Evolutionary conservation across 768 basidiomycete species (phyloP).

Genomic region (Termitomyces eurrhizus): DNA sequence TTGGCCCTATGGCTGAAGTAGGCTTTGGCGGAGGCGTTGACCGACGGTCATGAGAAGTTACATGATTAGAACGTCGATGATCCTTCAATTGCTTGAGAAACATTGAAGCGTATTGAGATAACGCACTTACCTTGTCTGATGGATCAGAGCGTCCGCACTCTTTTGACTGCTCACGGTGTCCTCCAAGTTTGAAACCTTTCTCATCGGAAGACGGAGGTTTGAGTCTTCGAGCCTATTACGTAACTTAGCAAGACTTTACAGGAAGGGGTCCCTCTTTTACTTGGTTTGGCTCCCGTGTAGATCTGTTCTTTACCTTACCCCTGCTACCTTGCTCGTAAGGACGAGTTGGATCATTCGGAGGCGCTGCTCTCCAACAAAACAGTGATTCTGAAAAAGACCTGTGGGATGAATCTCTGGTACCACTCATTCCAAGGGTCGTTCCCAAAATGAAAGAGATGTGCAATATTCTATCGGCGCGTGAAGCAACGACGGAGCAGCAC

Average conservation of each 20-base stretch:
- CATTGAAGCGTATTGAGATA: neutral
- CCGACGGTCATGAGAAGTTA: neutral
- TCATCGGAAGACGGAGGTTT: slow-evolving; percentile 4
- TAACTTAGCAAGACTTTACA: neutral
- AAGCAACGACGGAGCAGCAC: neutral
- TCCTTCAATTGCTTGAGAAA: neutral
- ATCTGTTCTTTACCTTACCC: neutral
- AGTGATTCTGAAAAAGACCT: slow-evolving; percentile 6
- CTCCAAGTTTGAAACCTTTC: neutral
- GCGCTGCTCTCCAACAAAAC: slow-evolving; percentile 4
- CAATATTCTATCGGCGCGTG: neutral
- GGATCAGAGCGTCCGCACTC: slow-evolving; percentile 1
- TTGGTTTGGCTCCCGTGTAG: neutral
- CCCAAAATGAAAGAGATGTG: neutral
- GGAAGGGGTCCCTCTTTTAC: neutral
- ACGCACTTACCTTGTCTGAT: neutral
- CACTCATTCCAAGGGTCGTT: neutral
- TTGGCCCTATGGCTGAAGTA: neutral
- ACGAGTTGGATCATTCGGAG: neutral
- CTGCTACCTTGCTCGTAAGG: neutral
- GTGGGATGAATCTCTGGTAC: neutral
- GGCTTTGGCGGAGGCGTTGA: neutral
- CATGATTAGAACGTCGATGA: neutral
- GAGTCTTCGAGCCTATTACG: neutral
- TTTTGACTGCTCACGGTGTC: neutral